phyloP scores from a whole-genome alignment of 2,329 filamentous ascomycete species.

The Arthrobotrys iridis region DNA sequence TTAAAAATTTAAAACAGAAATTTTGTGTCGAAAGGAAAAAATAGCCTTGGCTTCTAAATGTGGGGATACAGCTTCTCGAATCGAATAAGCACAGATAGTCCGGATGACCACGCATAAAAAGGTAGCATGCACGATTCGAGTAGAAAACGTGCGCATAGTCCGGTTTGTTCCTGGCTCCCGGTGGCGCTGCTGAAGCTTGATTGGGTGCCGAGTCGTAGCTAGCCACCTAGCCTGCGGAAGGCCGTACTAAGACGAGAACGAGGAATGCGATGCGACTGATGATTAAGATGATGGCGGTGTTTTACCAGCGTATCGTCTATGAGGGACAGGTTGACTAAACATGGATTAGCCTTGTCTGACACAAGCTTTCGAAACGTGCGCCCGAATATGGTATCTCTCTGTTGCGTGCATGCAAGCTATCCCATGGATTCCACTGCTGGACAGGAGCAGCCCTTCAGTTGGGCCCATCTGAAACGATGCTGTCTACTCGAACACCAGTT shows the following conservation, averaged over 20 bases:
- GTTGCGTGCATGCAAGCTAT: constrained; percentile 1
- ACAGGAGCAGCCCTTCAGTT: constrained; percentile 18
- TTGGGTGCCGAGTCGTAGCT: constrained; percentile 10
- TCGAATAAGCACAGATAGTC: constrained; percentile 9
- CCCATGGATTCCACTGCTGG: constrained; percentile 10
- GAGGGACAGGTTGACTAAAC: constrained; percentile 39
- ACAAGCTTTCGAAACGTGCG: constrained; percentile 52
- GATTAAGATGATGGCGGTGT: constrained; percentile 33
- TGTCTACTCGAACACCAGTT: constrained; percentile 7
- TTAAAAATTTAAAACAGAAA: constrained; percentile 16
- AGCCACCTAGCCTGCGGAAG: neutral
- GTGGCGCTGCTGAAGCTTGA: constrained; percentile 19
- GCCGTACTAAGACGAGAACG: constrained; percentile 17
- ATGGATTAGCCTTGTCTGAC: constrained; percentile 49
- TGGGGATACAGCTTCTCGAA: constrained; percentile 12
- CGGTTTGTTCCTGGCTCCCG: constrained; percentile 18
- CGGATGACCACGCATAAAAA: constrained; percentile 38
- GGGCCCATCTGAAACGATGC: constrained; percentile 13
- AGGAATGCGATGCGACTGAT: constrained; percentile 45
- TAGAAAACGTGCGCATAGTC: constrained; percentile 13
- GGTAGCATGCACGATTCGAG: constrained; percentile 13
- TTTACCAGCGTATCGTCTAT: constrained; percentile 44
- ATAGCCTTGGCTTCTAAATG: constrained; percentile 9
- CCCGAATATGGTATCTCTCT: constrained; percentile 48
- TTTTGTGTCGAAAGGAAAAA: neutral